Percentiles rank a stretch among this genome's conserved stretches.
phyloP scores from a whole-genome alignment of 2,329 filamentous ascomycete species.

The Pseudocercospora musae region DNA sequence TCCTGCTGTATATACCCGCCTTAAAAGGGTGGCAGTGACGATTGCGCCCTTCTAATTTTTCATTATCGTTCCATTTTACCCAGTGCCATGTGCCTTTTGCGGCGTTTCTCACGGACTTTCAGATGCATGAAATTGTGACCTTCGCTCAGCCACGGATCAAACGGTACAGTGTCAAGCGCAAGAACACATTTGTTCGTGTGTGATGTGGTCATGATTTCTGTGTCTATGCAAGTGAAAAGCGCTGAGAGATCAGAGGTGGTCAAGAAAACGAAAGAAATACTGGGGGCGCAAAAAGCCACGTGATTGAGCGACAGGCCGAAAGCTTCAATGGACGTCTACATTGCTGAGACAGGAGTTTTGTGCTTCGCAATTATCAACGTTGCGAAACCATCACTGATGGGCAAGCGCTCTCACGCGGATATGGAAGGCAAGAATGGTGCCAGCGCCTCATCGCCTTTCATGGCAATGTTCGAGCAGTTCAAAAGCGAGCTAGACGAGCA shows the following conservation, averaged over 20 bases:
- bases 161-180: too few relatives aligned
- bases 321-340: background rate
- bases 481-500: constrained; percentile 88
- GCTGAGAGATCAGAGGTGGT: too few relatives aligned
- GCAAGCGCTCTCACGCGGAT: constrained; percentile 23
- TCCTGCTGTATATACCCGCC: constrained; percentile 1
- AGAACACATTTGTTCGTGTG: too few relatives aligned
- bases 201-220: too few relatives aligned
- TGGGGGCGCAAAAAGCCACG: too few relatives aligned
- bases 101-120: too few relatives aligned
- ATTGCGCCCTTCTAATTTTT: background rate
- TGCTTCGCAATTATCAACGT: background rate
- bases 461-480: constrained; percentile 79
- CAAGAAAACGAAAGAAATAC: too few relatives aligned
- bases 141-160: too few relatives aligned
- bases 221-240: too few relatives aligned
- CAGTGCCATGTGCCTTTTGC: too few relatives aligned
- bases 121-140: too few relatives aligned
- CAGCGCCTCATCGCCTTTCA: constrained; percentile 42
- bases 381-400: background rate
- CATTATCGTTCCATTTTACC: background rate
- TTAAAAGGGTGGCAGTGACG: background rate
- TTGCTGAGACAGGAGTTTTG: background rate
- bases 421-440: constrained; percentile 19
- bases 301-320: too few relatives aligned